Evolutionary conservation across 805 yeast species (phyloP), one percentile per base, ranked within the genome.

Genomic region (Yamadazyma philogaea): DNA sequence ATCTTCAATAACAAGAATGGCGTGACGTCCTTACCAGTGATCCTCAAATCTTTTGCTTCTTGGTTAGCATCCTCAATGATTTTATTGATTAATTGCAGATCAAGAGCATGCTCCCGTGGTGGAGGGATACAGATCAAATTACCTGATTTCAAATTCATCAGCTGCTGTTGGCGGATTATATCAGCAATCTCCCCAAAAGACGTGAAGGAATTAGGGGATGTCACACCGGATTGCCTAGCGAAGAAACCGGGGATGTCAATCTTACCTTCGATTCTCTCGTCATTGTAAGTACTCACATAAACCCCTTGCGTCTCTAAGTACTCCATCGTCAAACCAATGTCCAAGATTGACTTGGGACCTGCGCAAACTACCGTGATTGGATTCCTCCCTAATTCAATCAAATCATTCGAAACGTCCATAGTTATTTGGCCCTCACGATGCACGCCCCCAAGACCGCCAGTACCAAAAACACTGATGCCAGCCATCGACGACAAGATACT

Each of bases 381-480:
- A 0, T 96, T 89, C 43, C 81, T 72, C 1, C 89, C 83, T 41
- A 89, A 68, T 56, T 88, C 96, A 38, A 87, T 90, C 48, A 88
- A 72, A 61, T 88, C 96, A 2, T 96, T 95, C 53, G 90, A 81
- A 18, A 88, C 70, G 60, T 88, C 96, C 81, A 87, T 75, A 1
- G 89, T 79, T 21, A 63, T 50, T 42, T 84, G 84, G 16, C 85
- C 91, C 6, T 84, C 85, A 43, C 87, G 74, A 54, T 88, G 95
- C 8, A 87, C 96, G 16, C 96, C 96, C 16, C 96, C 96, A 15
- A 88, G 70, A 0, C 96, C 96, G 24, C 96, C 96, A 2, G 96
- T 89, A 1, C 95, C 93, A 70, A 88, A 89, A 10, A 89, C 87
- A 51, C 78, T 74, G 51, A 88, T 85, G 0, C 95, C 93, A 0